Evolutionary conservation across 148 eudicot genomes (phyloP), one percentile per base, ranked within the genome.

Genomic region (Amaranthus palmeri): DNA sequence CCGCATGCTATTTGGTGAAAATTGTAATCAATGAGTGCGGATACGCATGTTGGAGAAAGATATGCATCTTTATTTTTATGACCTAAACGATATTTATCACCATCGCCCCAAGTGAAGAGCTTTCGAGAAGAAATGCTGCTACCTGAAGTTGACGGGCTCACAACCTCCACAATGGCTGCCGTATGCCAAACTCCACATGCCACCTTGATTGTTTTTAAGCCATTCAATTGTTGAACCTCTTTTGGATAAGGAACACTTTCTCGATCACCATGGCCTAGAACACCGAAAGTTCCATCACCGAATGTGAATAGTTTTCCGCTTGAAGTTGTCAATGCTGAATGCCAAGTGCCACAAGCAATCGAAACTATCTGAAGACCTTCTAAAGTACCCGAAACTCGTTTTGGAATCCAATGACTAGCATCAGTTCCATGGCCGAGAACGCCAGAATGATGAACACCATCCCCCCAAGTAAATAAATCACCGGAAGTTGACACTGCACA

Each of bases 111-210:
- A 51, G 96, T 92, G 79, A 88, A 92, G 18, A 92, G 68, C 67
- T 92, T 92, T 68, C 91, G 80, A 1, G 97, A 85, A 11, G 78
- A 55, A 47, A 76, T 78, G 79, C 72, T 76, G 8, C 69, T 57
- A 44, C 78, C 81, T 4, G 74, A 43, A 7, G 55, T 74, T 6
- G 83, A 57, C 2, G 86, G 83, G 67, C 49, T 70, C 65, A 56
- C 68, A 41, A 90, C 83, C 72, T 90, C 96, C 25, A 92, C 88
- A 68, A 90, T 86, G 17, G 97, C 96, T 46, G 93, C 93, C 64
- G 97, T 90, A 71, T 92, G 97, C 97, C 97, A 92, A 68, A 85
- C 84, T 59, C 97, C 97, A 78, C 96, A 90, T 3, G 96, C 89
- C 53, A 90, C 93, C 70, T 86, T 85, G 5, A 88, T 55, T 17